These are phyloP conservation scores for Boletus sp. DNA, from an alignment of 1,284 basidiomycete genomes.

Conservation along the genomic window DNA sequence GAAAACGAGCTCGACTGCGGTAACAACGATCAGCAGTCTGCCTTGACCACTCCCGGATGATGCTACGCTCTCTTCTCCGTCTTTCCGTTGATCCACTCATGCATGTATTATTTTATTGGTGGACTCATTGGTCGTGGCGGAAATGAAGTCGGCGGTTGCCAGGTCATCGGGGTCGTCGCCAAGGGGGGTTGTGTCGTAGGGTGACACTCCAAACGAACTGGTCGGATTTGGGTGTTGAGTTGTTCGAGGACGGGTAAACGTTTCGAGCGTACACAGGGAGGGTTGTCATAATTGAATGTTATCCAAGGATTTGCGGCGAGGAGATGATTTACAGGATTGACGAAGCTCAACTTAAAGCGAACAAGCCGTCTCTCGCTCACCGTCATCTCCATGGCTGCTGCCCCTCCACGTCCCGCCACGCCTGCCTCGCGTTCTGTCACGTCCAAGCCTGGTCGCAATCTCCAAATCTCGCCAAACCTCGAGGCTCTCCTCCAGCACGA, in stretches of 20 bases:
- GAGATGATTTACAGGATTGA: slow-evolving; percentile 15
- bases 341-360: no score
- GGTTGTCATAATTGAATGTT: background rate
- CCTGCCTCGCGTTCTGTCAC: slow-evolving; percentile 9
- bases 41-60: no score
- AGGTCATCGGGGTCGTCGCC: no score
- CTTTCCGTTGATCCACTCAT: no score
- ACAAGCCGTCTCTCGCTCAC: background rate
- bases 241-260: background rate
- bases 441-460: slow-evolving; percentile 21
- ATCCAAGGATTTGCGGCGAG: background rate
- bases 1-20: no score
- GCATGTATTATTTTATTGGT: no score
- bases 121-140: no score
- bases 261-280: no score
- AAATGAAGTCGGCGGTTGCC: no score
- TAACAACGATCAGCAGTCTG: no score
- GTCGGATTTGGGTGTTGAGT: background rate
- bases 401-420: slow-evolving; percentile 28
- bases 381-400: slow-evolving; percentile 22
- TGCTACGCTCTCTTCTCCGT: no score
- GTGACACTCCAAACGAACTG: background rate
- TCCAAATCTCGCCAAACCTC: slow-evolving; percentile 63
- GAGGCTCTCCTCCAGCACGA: slow-evolving; percentile 65
- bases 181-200: background rate